These are phyloP conservation scores for Populus ilicifolia DNA, from an alignment of 345 rosid species.

Conservation along the genomic window DNA sequence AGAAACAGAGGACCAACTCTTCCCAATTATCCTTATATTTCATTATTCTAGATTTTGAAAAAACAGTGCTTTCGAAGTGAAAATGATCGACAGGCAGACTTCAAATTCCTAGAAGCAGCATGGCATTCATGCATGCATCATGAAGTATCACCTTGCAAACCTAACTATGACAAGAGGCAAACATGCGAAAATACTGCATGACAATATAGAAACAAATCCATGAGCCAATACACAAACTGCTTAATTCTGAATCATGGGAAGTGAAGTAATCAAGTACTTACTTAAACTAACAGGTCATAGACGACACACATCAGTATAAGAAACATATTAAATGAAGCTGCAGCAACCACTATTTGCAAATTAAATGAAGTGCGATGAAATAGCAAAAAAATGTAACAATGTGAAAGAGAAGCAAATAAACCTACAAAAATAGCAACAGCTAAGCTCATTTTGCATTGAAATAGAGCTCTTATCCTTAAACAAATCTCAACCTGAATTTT, in stretches of 20 bases:
- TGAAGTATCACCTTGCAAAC: not conserved
- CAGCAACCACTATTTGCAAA: not conserved
- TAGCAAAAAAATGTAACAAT: not conserved
- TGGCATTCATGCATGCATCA: not conserved
- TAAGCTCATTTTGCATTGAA: not conserved
- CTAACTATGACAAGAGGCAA: not conserved
- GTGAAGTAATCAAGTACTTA: not conserved
- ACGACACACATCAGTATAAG: not conserved
- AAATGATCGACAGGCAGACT: not conserved
- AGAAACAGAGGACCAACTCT: not conserved
- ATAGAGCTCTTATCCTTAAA: conserved; percentile 7
- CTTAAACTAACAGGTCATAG: not conserved
- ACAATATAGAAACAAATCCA: not conserved
- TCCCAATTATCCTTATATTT: not conserved
- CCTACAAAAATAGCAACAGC: not conserved
- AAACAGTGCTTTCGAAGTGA: not conserved
- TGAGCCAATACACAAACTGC: not conserved
- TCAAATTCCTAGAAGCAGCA: not conserved
- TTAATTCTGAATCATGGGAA: not conserved
- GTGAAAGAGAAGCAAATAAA: not conserved
- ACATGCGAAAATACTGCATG: not conserved
- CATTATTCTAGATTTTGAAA: not conserved
- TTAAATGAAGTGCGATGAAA: not conserved
- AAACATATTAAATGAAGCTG: not conserved
- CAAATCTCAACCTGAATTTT: conserved; percentile 54